A percentile compares a stretch with the other conserved stretches of the same genome.
Evolutionary conservation across 352 stramenopile genomes (phyloP).

Genomic region (Phytophthora idaei): DNA sequence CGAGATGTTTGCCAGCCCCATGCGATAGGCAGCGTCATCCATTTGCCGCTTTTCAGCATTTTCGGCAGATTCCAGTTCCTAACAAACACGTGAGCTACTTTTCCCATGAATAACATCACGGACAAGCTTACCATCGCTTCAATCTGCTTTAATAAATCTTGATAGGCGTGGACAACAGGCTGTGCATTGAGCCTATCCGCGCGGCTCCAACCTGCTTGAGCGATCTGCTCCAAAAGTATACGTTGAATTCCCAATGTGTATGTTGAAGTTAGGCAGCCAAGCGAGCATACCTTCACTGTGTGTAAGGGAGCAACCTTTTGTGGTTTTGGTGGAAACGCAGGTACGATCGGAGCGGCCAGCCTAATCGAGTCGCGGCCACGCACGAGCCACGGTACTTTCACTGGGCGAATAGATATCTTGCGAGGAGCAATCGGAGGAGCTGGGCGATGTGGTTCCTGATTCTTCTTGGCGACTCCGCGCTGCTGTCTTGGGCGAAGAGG

Average conservation of each 20-base stretch:
- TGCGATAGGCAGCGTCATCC: conserved; percentile 46
- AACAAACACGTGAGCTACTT: neutral
- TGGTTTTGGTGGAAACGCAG: neutral
- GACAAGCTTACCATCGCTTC: conserved; percentile 45
- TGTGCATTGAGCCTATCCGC: conserved; percentile 38
- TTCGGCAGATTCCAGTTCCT: conserved; percentile 39
- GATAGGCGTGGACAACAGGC: conserved; percentile 54
- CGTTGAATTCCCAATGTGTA: neutral
- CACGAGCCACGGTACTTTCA: conserved; percentile 25
- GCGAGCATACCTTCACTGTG: conserved; percentile 17
- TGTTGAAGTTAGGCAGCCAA: neutral
- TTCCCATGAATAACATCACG: neutral
- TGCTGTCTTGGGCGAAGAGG: conserved; percentile 14
- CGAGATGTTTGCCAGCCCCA: conserved; percentile 71
- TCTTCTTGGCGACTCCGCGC: conserved; percentile 2
- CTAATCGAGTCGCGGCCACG: conserved; percentile 5
- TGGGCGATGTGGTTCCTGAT: conserved; percentile 10
- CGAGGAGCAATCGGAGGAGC: conserved; percentile 10
- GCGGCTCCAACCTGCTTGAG: conserved; percentile 22
- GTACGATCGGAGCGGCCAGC: conserved; percentile 12
- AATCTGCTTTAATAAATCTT: conserved; percentile 54
- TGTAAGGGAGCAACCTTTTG: conserved; percentile 13
- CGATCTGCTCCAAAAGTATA: conserved; percentile 18
- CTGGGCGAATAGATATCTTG: conserved; percentile 32
- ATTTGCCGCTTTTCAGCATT: conserved; percentile 41